A percentile compares a stretch with the other conserved stretches of the same genome.
These are phyloP conservation scores for Cyclotella kingstonii DNA, from an alignment of 108 stramenopile species.

Conservation along the genomic window DNA sequence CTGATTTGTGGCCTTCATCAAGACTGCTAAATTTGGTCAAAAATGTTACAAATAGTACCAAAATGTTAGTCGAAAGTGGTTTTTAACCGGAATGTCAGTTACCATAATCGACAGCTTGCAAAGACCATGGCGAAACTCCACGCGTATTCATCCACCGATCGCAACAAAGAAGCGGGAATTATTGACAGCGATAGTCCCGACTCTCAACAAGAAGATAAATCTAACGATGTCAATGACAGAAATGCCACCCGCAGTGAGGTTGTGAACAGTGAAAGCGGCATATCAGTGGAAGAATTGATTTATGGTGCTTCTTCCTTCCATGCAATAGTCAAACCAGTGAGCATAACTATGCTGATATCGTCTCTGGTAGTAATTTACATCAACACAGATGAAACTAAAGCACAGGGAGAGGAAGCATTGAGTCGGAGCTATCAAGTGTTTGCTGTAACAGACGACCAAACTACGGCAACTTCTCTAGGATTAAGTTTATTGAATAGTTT, in stretches of 20 bases:
- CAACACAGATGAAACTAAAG: slow-evolving; percentile 64
- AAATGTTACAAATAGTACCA: too few relatives aligned
- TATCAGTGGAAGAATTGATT: slow-evolving; percentile 69
- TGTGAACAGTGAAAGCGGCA: slow-evolving; percentile 13
- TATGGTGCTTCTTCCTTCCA: slow-evolving; percentile 71
- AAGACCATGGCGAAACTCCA: too few relatives aligned
- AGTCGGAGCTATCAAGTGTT: slow-evolving; percentile 57
- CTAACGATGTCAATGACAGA: not conserved
- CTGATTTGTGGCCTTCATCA: too few relatives aligned
- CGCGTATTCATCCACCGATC: too few relatives aligned
- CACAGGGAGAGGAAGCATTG: slow-evolving; percentile 52
- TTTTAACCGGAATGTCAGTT: too few relatives aligned
- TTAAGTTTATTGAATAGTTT: slow-evolving; percentile 85
- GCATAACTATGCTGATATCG: slow-evolving; percentile 74
- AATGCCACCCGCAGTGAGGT: slow-evolving; percentile 1
- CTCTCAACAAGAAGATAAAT: not conserved
- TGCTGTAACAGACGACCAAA: slow-evolving; percentile 44
- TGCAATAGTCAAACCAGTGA: slow-evolving; percentile 70
- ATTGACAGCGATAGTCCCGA: not conserved
- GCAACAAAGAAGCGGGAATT: too few relatives aligned
- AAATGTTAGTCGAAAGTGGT: too few relatives aligned
- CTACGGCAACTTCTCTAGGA: slow-evolving; percentile 59
- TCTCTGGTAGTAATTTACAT: slow-evolving; percentile 64
- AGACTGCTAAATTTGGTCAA: too few relatives aligned
- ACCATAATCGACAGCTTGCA: too few relatives aligned